phyloP scores from a whole-genome alignment of 2,329 filamentous ascomycete species.

The Alternaria metachromatica region DNA sequence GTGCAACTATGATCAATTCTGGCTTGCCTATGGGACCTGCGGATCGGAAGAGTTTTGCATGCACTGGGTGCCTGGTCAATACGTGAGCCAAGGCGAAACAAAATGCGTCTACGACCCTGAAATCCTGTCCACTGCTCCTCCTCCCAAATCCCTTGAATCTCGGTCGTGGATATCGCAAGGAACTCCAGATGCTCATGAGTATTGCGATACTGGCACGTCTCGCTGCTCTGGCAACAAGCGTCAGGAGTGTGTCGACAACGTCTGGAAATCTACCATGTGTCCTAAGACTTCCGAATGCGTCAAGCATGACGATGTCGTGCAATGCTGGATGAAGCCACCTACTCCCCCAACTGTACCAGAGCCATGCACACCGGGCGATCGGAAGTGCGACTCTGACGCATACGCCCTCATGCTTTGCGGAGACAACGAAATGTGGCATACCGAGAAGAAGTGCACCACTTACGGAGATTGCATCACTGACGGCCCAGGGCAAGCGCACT shows the following conservation, averaged over 20 bases:
- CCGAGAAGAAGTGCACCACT: constrained; percentile 3
- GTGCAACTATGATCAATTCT: neutral
- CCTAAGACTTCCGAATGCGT: neutral
- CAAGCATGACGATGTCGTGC: neutral
- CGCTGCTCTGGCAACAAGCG: neutral
- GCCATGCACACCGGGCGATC: constrained; percentile 1
- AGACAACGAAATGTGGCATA: neutral
- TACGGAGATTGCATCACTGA: constrained; percentile 8
- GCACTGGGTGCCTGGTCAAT: neutral
- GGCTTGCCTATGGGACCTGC: neutral
- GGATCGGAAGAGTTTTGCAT: neutral
- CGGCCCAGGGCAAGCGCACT: neutral
- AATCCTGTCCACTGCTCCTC: neutral
- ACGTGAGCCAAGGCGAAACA: neutral
- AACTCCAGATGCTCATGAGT: neutral
- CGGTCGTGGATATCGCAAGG: neutral
- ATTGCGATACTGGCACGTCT: neutral
- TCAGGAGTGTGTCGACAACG: neutral
- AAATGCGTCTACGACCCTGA: neutral
- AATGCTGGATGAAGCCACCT: neutral
- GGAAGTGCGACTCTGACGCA: neutral
- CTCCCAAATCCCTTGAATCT: neutral
- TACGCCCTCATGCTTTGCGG: constrained; percentile 4
- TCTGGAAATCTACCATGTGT: neutral
- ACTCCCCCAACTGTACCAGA: neutral